phyloP scores from a whole-genome alignment of 164 flowering plant genomes.

The Hamamelis virginiana region DNA sequence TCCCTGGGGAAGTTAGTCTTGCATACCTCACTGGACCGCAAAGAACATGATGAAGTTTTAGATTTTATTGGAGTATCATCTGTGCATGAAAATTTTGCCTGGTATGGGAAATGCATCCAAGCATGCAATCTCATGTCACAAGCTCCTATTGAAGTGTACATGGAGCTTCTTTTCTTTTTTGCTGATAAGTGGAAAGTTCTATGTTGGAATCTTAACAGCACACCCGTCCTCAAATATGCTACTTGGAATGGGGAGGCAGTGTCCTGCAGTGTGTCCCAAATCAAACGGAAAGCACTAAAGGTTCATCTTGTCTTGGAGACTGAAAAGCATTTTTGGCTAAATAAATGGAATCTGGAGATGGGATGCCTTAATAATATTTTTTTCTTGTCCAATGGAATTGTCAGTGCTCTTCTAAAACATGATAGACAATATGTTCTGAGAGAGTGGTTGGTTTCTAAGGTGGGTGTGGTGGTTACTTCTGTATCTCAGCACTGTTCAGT shows the following conservation, averaged over 20 bases:
- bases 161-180: conserved; percentile 25
- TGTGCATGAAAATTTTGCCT: neutral
- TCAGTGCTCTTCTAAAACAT: conserved; percentile 4
- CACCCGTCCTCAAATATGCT: conserved; percentile 18
- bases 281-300: too few species aligned
- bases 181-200: conserved; percentile 12
- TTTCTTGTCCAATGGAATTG: conserved; percentile 18
- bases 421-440: neutral
- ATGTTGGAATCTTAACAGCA: neutral
- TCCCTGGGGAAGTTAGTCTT: conserved; percentile 3
- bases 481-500: neutral
- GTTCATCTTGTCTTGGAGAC: conserved; percentile 2
- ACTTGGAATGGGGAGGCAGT: neutral
- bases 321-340: conserved; percentile 18
- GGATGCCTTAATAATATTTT: conserved; percentile 3
- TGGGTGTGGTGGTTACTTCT: neutral
- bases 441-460: conserved; percentile 9
- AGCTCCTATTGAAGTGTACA: conserved; percentile 20
- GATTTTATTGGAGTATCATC: conserved; percentile 20
- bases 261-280: neutral
- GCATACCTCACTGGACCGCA: conserved; percentile 18
- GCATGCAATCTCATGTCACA: conserved; percentile 13
- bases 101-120: conserved; percentile 16
- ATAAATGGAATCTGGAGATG: conserved; percentile 25
- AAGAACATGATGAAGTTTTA: conserved; percentile 10